Percentiles rank a stretch among this genome's conserved stretches.
Conservation (phyloP, 371 early-diverging fungal species). For the Mortierella sp. region DNA sequence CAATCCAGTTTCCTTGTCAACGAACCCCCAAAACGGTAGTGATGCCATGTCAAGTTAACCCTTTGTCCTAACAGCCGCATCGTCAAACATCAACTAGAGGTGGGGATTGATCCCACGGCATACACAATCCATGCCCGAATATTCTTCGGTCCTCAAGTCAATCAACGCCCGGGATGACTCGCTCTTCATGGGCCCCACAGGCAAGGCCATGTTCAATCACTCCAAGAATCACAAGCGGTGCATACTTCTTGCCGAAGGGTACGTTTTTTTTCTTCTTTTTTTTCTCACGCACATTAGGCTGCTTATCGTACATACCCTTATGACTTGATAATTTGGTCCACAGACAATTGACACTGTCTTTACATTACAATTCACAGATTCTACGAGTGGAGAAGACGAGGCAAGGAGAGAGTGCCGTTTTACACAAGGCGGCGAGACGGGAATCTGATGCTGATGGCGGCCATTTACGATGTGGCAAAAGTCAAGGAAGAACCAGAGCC, state of each 20-base stretch:
- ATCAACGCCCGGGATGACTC: conserved; percentile 82
- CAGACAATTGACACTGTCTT: neutral
- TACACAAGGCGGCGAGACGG: conserved; percentile 71
- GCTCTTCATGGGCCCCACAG: conserved; percentile 56
- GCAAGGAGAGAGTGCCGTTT: conserved; percentile 68
- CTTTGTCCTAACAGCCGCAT: neutral
- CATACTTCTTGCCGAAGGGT: conserved; percentile 78
- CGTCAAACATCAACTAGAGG: conserved; percentile 45
- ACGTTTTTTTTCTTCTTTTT: neutral
- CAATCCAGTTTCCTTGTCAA: too few relatives aligned
- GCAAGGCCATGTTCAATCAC: conserved; percentile 66
- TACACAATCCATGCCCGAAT: conserved; percentile 61
- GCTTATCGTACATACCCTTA: neutral
- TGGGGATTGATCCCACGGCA: conserved; percentile 79
- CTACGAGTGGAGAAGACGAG: conserved; percentile 79
- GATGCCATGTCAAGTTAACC: neutral
- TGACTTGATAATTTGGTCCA: neutral
- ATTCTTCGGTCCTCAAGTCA: conserved; percentile 62
- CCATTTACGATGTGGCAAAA: conserved; percentile 65
- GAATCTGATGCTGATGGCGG: conserved; percentile 74
- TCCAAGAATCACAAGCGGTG: conserved; percentile 74
- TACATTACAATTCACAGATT: conserved; percentile 63
- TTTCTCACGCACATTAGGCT: too few relatives aligned
- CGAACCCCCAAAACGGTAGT: neutral
- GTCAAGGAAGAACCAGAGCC: conserved; percentile 56